A percentile compares a stretch with the other conserved stretches of the same genome.
These are phyloP conservation scores for Kazachstania kunashirensis DNA, from an alignment of 805 yeast genomes.

Conservation along the genomic window DNA sequence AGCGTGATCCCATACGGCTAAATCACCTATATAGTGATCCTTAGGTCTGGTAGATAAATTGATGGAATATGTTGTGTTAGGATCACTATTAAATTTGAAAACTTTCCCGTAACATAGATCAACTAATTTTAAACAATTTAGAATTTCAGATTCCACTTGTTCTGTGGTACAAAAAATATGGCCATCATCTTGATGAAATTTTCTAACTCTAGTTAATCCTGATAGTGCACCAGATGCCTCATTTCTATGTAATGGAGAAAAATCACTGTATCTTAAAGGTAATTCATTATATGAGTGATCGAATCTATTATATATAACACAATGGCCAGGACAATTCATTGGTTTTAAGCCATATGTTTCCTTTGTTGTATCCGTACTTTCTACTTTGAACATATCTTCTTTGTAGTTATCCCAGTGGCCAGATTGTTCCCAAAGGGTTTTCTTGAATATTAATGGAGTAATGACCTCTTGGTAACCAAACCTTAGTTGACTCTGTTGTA, in stretches of 20 bases:
- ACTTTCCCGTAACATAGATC: slow-evolving; percentile 65
- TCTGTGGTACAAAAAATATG: slow-evolving; percentile 81
- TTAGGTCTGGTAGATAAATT: slow-evolving; percentile 79
- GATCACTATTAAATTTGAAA: slow-evolving; percentile 17
- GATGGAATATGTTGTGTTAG: slow-evolving; percentile 43
- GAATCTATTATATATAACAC: slow-evolving; percentile 64
- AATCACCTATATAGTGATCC: slow-evolving; percentile 65
- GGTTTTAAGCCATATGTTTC: slow-evolving; percentile 79
- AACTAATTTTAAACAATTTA: slow-evolving; percentile 59
- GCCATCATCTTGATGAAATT: slow-evolving; percentile 98
- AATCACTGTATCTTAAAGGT: slow-evolving; percentile 80
- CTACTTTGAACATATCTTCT: slow-evolving; percentile 88
- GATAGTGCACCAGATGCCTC: slow-evolving; percentile 91
- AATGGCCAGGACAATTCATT: slow-evolving; percentile 94
- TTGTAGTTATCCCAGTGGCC: slow-evolving; percentile 96
- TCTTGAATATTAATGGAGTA: slow-evolving; percentile 81
- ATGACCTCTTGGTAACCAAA: slow-evolving; percentile 88
- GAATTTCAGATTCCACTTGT: slow-evolving; percentile 70
- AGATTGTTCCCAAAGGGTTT: slow-evolving; percentile 75
- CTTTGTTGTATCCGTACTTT: slow-evolving; percentile 36
- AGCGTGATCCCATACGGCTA: slow-evolving; percentile 74
- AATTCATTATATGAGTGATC: slow-evolving; percentile 78
- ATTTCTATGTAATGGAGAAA: slow-evolving; percentile 85
- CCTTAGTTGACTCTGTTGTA: slow-evolving; percentile 52
- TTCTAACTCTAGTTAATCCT: slow-evolving; percentile 84